A percentile compares a stretch with the other conserved stretches of the same genome.
phyloP scores from a whole-genome alignment of 148 eudicot species.

The Cornus controversa region DNA sequence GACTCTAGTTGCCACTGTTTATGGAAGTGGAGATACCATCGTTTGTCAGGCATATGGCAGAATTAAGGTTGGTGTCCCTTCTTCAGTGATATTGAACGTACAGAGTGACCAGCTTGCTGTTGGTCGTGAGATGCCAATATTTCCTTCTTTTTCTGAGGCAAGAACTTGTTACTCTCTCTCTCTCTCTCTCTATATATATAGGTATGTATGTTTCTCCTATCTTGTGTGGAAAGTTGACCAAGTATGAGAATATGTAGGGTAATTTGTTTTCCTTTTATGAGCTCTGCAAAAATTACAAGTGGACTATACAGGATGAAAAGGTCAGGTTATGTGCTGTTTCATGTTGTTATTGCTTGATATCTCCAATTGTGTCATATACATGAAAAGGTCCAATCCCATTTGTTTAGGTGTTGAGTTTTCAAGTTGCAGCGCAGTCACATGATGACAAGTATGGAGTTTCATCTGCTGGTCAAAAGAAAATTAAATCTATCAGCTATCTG shows the following conservation, averaged over 20 bases:
- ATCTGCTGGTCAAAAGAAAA: constrained; percentile 16
- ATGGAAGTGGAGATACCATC: constrained; percentile 48
- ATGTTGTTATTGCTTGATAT: constrained; percentile 2
- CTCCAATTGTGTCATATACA: not conserved
- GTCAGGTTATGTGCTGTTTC: constrained; percentile 26
- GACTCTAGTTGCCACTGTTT: constrained; percentile 60
- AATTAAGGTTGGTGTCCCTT: constrained; percentile 73
- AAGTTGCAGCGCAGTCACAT: constrained; percentile 22
- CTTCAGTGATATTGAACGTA: constrained; percentile 56
- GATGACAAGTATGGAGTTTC: constrained; percentile 16
- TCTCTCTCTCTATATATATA: not conserved
- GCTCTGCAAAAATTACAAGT: constrained; percentile 68
- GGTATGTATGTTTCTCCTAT: constrained; percentile 1
- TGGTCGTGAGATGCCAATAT: constrained; percentile 66
- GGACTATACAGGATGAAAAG: constrained; percentile 65
- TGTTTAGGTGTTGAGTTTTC: constrained; percentile 60
- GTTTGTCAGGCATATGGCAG: constrained; percentile 60
- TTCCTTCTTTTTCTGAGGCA: constrained; percentile 68
- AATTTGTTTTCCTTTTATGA: constrained; percentile 87
- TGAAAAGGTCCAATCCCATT: not conserved
- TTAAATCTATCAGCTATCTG: constrained; percentile 22
- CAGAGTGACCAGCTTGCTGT: constrained; percentile 78
- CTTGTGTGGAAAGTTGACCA: constrained; percentile 18
- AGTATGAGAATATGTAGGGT: constrained; percentile 43
- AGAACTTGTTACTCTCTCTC: constrained; percentile 13